These are phyloP conservation scores for Xylariaceae sp. DNA, from an alignment of 2,329 filamentous ascomycete genomes.

Conservation along the genomic window DNA sequence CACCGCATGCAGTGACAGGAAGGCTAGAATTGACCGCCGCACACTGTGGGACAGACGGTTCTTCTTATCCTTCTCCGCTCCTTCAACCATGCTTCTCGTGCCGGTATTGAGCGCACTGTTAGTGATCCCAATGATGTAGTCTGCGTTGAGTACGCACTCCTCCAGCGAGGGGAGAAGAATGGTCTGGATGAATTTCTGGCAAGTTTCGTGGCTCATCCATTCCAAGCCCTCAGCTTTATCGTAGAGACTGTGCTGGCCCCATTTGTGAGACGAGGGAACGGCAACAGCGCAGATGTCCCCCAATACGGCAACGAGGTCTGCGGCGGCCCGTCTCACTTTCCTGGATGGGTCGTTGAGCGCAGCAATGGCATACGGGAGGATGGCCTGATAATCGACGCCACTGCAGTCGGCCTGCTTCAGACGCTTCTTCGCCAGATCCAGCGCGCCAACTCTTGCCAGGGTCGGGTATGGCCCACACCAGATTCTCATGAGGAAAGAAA, in stretches of 20 bases:
- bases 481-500: slow-evolving; percentile 70
- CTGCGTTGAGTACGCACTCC: slow-evolving; percentile 76
- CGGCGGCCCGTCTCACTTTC: slow-evolving; percentile 70
- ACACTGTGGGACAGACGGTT: slow-evolving; percentile 53
- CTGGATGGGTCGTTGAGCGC: slow-evolving; percentile 72
- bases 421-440: slow-evolving; percentile 57
- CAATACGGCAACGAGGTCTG: slow-evolving; percentile 57
- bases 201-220: slow-evolving; percentile 54
- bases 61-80: slow-evolving; percentile 43
- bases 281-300: slow-evolving; percentile 39
- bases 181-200: slow-evolving; percentile 56
- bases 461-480: slow-evolving; percentile 69
- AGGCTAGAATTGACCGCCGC: slow-evolving; percentile 61
- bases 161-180: slow-evolving; percentile 72
- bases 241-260: slow-evolving; percentile 64
- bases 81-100: slow-evolving; percentile 22
- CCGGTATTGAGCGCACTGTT: slow-evolving; percentile 53
- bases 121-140: slow-evolving; percentile 62
- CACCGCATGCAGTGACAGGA: slow-evolving; percentile 67
- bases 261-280: slow-evolving; percentile 36
- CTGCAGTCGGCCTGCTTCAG: slow-evolving; percentile 46
- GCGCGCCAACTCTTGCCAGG: slow-evolving; percentile 61
- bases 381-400: slow-evolving; percentile 63
- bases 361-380: slow-evolving; percentile 75
- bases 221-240: slow-evolving; percentile 48